Evolutionary conservation across 1,284 basidiomycete genomes (phyloP).

Genomic region (Moesziomyces antarcticus): DNA sequence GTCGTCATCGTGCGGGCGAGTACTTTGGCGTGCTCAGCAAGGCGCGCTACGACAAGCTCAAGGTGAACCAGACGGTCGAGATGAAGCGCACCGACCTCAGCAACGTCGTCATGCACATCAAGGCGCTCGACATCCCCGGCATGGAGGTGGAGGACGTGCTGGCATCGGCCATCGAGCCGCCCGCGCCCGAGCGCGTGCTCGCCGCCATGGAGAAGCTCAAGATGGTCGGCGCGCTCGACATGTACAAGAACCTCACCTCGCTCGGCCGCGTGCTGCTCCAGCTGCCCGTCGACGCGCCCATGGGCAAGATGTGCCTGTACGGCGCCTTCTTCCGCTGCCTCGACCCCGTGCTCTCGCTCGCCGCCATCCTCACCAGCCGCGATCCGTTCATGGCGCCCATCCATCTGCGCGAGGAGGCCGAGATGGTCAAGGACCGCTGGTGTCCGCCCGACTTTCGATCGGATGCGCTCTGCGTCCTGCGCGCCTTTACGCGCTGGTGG

Average conservation of each 20-base stretch:
- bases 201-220: slow-evolving; percentile 84
- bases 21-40: slow-evolving; percentile 87
- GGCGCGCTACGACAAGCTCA: slow-evolving; percentile 75
- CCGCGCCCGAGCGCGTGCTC: slow-evolving; percentile 79
- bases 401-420: slow-evolving; percentile 70
- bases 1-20: slow-evolving; percentile 88
- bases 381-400: slow-evolving; percentile 89
- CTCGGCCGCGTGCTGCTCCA: slow-evolving; percentile 89
- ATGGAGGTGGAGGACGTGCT: slow-evolving; percentile 89
- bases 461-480: slow-evolving; percentile 82
- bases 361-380: slow-evolving; percentile 87
- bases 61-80: slow-evolving; percentile 89
- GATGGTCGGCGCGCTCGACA: slow-evolving; percentile 88
- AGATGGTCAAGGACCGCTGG: slow-evolving; percentile 82
- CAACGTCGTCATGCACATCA: slow-evolving; percentile 80
- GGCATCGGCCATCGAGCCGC: slow-evolving; percentile 87
- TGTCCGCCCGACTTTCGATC: slow-evolving; percentile 83
- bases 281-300: slow-evolving; percentile 87
- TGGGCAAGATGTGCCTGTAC: slow-evolving; percentile 88
- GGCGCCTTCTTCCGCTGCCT: slow-evolving; percentile 94
- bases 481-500: slow-evolving; percentile 84
- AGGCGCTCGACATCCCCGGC: slow-evolving; percentile 90
- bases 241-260: slow-evolving; percentile 81
- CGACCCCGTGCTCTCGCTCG: slow-evolving; percentile 87
- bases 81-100: slow-evolving; percentile 79